A percentile compares a stretch with the other conserved stretches of the same genome.
Conservation (phyloP, 192 early-diverging fungal species). For the Coemansia javaensis region DNA sequence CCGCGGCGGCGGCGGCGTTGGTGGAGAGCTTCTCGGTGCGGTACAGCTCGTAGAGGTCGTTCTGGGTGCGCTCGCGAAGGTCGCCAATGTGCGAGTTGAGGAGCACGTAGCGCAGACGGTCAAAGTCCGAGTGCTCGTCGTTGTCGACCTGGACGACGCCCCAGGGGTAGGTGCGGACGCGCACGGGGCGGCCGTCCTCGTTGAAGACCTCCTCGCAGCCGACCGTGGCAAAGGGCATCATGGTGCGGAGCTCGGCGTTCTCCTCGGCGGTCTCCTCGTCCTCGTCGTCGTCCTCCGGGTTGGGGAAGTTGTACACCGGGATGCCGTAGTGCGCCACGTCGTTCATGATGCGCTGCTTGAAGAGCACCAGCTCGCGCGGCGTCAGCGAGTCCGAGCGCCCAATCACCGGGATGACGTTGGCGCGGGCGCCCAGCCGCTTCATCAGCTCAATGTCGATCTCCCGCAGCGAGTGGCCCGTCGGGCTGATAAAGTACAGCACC, state of each 20-base stretch:
- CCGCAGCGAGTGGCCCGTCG: slow-evolving; percentile 93
- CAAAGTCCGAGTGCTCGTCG: slow-evolving; percentile 95
- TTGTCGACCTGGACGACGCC: slow-evolving; percentile 97
- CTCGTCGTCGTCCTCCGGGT: slow-evolving; percentile 93
- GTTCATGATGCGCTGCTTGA: slow-evolving; percentile 95
- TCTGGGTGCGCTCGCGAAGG: slow-evolving; percentile 94
- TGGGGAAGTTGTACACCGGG: slow-evolving; percentile 97
- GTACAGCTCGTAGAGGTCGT: slow-evolving; percentile 92
- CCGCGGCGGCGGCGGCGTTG: slow-evolving; percentile 5
- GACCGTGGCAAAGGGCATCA: slow-evolving; percentile 94
- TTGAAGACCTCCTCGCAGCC: slow-evolving; percentile 86
- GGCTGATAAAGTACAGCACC: slow-evolving; percentile 95
- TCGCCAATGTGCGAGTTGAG: slow-evolving; percentile 97
- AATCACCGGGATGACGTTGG: slow-evolving; percentile 96
- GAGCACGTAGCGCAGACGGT: slow-evolving; percentile 83
- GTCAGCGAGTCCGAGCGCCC: slow-evolving; percentile 91
- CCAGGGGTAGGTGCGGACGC: slow-evolving; percentile 94
- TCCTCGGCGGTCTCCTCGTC: slow-evolving; percentile 99
- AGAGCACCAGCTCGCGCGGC: slow-evolving; percentile 73
- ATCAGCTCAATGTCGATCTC: slow-evolving; percentile 95
- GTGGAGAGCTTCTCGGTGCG: slow-evolving; percentile 83
- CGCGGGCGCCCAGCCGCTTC: slow-evolving; percentile 81
- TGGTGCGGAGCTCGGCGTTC: slow-evolving; percentile 85
- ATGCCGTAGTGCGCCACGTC: slow-evolving; percentile 95
- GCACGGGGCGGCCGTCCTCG: slow-evolving; percentile 82